Evolutionary conservation across 2,329 filamentous ascomycete species (phyloP).

Genomic region (Aspergillus fumigatiaffinis): DNA sequence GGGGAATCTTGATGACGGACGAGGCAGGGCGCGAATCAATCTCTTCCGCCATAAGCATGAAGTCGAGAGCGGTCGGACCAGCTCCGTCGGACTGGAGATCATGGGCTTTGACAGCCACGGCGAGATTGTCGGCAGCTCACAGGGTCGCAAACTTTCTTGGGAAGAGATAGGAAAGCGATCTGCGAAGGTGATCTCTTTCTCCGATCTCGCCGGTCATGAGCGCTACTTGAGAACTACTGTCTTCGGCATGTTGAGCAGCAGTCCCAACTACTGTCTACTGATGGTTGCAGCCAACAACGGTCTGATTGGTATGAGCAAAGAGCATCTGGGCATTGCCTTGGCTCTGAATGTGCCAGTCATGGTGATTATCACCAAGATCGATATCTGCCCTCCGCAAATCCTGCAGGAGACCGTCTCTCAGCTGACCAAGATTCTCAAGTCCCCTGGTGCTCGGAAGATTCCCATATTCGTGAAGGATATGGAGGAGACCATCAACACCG

Average conservation of each 20-base stretch:
- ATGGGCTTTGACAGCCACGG: conserved; percentile 92
- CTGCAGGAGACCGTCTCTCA: conserved; percentile 89
- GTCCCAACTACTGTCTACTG: conserved; percentile 93
- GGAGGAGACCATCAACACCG: conserved; percentile 91
- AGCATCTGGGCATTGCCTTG: conserved; percentile 91
- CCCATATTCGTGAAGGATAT: conserved; percentile 90
- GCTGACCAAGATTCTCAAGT: conserved; percentile 88
- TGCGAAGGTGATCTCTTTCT: conserved; percentile 94
- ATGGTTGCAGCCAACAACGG: conserved; percentile 99
- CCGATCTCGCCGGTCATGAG: conserved; percentile 92
- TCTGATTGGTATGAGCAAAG: conserved; percentile 95
- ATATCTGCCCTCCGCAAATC: conserved; percentile 95
- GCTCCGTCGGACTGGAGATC: conserved; percentile 97
- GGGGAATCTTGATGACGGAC: conserved; percentile 88
- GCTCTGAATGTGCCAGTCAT: conserved; percentile 96
- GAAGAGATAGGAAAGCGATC: conserved; percentile 95
- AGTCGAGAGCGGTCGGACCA: conserved; percentile 90
- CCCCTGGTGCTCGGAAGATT: conserved; percentile 88
- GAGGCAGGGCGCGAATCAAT: conserved; percentile 89
- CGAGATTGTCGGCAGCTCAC: conserved; percentile 74
- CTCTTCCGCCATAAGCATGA: conserved; percentile 98
- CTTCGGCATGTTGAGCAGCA: conserved; percentile 88
- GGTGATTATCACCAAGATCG: conserved; percentile 97
- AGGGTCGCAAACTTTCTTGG: conserved; percentile 87
- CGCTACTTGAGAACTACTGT: conserved; percentile 93